Base-by-base conservation (phyloP, 306 rosid genomes). In the Glycine soja region DNA sequence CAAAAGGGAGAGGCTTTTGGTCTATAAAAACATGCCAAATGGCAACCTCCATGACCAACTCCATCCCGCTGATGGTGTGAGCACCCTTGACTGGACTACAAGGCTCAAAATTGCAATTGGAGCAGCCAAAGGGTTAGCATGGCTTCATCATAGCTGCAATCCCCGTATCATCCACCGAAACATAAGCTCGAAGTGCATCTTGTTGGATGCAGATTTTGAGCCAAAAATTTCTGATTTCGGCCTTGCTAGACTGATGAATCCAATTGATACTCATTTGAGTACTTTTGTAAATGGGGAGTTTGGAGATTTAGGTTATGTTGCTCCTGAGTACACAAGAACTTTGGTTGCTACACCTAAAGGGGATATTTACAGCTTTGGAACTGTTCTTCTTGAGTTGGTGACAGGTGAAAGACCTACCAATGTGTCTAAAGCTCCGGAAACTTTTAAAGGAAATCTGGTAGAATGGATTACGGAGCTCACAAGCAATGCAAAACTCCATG, bases 121-220 rank as follows among this genome's bases (percentile, higher is more conserved):
- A 24, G 96, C 98, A 13, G 99, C 99, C 73, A 91, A 88, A 86
- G 99, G 99, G 75, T 88, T 95, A 13, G 99, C 99, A 3, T 95
- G 93, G 93, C 95, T 95, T 71, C 99, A 95, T 79, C 99, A 95
- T 79, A 90, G 89, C 88, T 95, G 99, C 92, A 95, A 93, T 70
- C 98, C 99, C 4, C 97, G 99, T 2, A 91, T 95, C 30, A 68
- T 95, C 83, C 99, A 95, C 86, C 90, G 99, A 13, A 95, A 95
- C 89, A 88, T 95, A 86, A 95, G 98, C 88, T 93, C 99, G 18
- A 93, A 93, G 77, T 91, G 98, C 87, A 91, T 95, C 78, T 86
- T 95, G 47, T 79, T 95, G 76, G 97, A 91, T 11, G 89, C 79
- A 13, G 91, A 87, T 52, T 95, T 89, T 50, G 98, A 93, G 88